Evolutionary conservation across 225 moss, liverwort and hornwort species (phyloP).

Genomic region (Pleurozium schreberi): DNA sequence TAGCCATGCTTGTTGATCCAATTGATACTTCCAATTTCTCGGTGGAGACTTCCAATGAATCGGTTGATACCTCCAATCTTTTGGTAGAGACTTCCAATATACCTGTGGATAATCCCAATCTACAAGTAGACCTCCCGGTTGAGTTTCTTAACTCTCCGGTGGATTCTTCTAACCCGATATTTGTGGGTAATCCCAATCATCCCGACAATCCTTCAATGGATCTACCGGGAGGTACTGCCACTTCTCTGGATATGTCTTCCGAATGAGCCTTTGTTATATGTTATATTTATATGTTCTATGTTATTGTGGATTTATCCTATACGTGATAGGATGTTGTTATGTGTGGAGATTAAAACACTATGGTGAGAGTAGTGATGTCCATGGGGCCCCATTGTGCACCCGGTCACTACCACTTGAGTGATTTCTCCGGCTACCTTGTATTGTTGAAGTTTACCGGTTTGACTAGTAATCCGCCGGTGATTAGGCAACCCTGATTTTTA

Average conservation of each 20-base stretch:
- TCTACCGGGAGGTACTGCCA: background rate
- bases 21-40: too few species aligned
- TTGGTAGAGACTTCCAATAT: too few species aligned
- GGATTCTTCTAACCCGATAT: too few species aligned
- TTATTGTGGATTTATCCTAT: background rate
- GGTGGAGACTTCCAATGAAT: too few species aligned
- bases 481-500: background rate
- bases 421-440: background rate
- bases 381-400: background rate
- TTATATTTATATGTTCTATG: background rate
- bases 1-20: too few species aligned
- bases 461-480: background rate
- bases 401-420: background rate
- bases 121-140: too few species aligned
- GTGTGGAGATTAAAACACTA: background rate
- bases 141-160: too few species aligned
- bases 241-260: background rate
- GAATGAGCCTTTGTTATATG: background rate
- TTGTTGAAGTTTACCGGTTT: background rate
- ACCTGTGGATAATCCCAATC: too few species aligned
- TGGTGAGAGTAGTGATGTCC: background rate
- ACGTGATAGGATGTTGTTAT: background rate
- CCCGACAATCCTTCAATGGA: too few species aligned
- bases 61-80: too few species aligned
- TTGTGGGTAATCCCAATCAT: too few species aligned